Conservation (phyloP, 768 basidiomycete genomes). For the Kwoniella bestiolae region DNA sequence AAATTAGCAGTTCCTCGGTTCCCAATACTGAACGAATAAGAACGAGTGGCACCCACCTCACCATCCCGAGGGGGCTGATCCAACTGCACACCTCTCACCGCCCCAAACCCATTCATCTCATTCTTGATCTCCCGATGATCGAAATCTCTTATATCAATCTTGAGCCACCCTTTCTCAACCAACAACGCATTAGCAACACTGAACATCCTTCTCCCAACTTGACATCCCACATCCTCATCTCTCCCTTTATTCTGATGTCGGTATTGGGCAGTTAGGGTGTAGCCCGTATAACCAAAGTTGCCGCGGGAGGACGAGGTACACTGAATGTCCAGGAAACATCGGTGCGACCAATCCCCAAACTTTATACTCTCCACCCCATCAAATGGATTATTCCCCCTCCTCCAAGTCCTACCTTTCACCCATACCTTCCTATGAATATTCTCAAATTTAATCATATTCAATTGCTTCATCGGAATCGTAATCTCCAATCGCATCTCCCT, state of each 20-base stretch:
- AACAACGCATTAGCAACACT: neutral
- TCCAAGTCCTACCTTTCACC: constrained; percentile 4
- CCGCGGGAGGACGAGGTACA: too few species aligned
- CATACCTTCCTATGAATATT: neutral
- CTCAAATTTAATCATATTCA: neutral
- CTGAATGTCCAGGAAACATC: neutral
- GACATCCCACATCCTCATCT: neutral
- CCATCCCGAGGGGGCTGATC: neutral
- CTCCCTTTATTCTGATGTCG: neutral
- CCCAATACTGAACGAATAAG: too few species aligned
- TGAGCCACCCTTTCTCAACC: neutral
- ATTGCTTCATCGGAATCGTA: constrained; percentile 1
- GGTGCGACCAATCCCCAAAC: neutral
- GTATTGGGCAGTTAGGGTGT: too few species aligned
- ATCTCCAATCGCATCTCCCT: too few species aligned
- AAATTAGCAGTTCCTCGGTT: too few species aligned
- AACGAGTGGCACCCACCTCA: too few species aligned
- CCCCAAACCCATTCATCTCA: neutral
- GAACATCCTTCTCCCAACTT: neutral
- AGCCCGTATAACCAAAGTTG: too few species aligned
- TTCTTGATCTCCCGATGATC: neutral
- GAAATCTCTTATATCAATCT: neutral
- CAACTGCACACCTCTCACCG: neutral
- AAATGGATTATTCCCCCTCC: neutral
- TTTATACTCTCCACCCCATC: neutral